phyloP scores from a whole-genome alignment of 2,329 filamentous ascomycete species.

The Beauveria rudraprayagi region DNA sequence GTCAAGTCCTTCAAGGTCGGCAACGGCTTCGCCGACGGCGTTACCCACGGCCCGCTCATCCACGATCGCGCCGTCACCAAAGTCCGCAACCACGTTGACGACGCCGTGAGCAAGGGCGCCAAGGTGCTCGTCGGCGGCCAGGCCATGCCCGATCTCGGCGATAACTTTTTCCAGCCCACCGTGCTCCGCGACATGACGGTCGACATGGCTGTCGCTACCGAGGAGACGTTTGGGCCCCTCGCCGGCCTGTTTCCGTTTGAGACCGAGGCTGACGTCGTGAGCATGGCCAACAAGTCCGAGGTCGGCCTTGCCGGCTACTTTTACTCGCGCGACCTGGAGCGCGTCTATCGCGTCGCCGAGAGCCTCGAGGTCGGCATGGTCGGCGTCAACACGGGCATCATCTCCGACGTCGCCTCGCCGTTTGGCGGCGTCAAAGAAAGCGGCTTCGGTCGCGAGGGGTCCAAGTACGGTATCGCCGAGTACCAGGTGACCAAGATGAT shows the following conservation, averaged over 20 bases:
- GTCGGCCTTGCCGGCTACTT: slow-evolving; percentile 94
- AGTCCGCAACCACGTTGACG: slow-evolving; percentile 70
- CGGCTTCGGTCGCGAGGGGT: slow-evolving; percentile 73
- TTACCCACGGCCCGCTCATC: slow-evolving; percentile 77
- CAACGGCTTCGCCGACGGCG: slow-evolving; percentile 59
- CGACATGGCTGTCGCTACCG: slow-evolving; percentile 74
- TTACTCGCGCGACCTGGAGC: slow-evolving; percentile 59
- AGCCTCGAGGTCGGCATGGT: slow-evolving; percentile 80
- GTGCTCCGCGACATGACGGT: slow-evolving; percentile 79
- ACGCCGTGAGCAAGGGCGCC: slow-evolving; percentile 70
- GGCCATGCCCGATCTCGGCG: slow-evolving; percentile 63
- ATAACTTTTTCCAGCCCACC: slow-evolving; percentile 85
- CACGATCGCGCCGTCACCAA: slow-evolving; percentile 75
- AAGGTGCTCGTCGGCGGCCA: slow-evolving; percentile 69
- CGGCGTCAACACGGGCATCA: slow-evolving; percentile 69
- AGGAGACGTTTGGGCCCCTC: slow-evolving; percentile 95
- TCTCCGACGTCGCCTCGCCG: slow-evolving; percentile 49
- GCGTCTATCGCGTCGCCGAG: slow-evolving; percentile 56
- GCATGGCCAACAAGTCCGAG: slow-evolving; percentile 70
- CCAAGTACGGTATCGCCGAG: slow-evolving; percentile 68
- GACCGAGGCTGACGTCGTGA: slow-evolving; percentile 80
- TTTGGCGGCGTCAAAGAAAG: slow-evolving; percentile 81
- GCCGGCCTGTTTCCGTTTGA: slow-evolving; percentile 84
- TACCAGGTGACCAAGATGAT: slow-evolving; percentile 66
- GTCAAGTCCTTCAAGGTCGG: slow-evolving; percentile 70